These are phyloP conservation scores for Umbelopsis sp. DNA, from an alignment of 371 early-diverging fungal genomes.

Conservation along the genomic window DNA sequence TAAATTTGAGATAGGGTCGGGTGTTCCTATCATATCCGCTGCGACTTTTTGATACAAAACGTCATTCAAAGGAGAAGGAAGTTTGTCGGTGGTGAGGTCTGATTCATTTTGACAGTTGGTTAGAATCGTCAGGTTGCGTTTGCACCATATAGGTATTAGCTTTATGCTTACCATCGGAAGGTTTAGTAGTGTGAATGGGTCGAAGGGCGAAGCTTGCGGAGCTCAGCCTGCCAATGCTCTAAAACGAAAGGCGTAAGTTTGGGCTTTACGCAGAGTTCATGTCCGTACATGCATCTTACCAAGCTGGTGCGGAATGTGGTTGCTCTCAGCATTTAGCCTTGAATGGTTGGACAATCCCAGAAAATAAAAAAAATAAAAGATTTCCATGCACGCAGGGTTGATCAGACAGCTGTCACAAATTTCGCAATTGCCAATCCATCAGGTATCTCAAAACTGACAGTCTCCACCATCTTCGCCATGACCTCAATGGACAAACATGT, in stretches of 20 bases:
- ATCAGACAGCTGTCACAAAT: not conserved
- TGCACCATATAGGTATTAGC: not conserved
- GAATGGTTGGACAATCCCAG: not conserved
- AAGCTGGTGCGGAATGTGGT: not conserved
- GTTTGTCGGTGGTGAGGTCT: conserved; percentile 8
- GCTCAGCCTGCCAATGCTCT: not conserved
- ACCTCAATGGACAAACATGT: conserved; percentile 39
- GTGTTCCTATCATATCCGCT: conserved; percentile 67
- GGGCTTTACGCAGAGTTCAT: too few relatives aligned
- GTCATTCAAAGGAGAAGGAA: not conserved
- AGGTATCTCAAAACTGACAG: not conserved
- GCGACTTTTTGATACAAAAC: conserved; percentile 24
- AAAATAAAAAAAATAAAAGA: not conserved
- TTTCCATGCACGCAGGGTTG: not conserved
- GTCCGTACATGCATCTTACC: not conserved
- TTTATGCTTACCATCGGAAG: conserved; percentile 15
- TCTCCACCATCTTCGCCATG: conserved; percentile 20
- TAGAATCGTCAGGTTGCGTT: not conserved
- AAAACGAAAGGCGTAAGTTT: not conserved
- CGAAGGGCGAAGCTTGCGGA: not conserved
- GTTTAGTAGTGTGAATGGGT: conserved; percentile 3
- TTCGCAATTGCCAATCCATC: not conserved
- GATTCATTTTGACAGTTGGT: not conserved
- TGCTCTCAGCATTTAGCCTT: not conserved
- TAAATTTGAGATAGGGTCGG: conserved; percentile 73